Percentiles rank a stretch among this genome's conserved stretches.
These are phyloP conservation scores for Xylaria telfairii DNA, from an alignment of 495 filamentous ascomycete species.

Conservation along the genomic window DNA sequence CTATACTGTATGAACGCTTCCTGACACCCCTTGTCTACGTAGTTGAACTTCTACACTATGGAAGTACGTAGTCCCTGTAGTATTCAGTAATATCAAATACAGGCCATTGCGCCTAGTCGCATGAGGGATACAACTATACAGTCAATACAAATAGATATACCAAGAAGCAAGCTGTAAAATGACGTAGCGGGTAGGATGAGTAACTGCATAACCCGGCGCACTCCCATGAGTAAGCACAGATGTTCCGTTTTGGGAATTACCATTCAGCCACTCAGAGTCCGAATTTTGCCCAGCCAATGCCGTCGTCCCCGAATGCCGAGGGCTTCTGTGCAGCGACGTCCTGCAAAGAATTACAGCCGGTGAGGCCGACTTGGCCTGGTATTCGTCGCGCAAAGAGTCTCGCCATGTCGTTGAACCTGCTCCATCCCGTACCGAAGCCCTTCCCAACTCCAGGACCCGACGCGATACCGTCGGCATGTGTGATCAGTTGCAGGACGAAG, in stretches of 20 bases:
- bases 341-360: background rate
- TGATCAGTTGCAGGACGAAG: background rate
- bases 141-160: too few relatives aligned
- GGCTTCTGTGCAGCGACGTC: background rate
- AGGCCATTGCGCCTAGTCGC: too few relatives aligned
- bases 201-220: background rate
- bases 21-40: too few relatives aligned
- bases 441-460: background rate
- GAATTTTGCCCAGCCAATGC: background rate
- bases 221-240: background rate
- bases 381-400: background rate
- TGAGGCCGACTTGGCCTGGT: background rate
- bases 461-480: background rate
- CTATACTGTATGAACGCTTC: too few relatives aligned
- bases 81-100: background rate
- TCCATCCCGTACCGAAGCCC: background rate
- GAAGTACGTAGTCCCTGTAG: background rate
- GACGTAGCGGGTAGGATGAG: background rate
- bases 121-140: too few relatives aligned
- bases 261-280: slow-evolving; percentile 13
- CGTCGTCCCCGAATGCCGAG: slow-evolving; percentile 11
- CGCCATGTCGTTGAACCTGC: background rate
- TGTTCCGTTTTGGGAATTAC: slow-evolving; percentile 8
- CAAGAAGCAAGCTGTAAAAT: background rate
- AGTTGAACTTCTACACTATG: background rate